Conservation (phyloP, 441 rosid species). For the Populus hybrid region DNA sequence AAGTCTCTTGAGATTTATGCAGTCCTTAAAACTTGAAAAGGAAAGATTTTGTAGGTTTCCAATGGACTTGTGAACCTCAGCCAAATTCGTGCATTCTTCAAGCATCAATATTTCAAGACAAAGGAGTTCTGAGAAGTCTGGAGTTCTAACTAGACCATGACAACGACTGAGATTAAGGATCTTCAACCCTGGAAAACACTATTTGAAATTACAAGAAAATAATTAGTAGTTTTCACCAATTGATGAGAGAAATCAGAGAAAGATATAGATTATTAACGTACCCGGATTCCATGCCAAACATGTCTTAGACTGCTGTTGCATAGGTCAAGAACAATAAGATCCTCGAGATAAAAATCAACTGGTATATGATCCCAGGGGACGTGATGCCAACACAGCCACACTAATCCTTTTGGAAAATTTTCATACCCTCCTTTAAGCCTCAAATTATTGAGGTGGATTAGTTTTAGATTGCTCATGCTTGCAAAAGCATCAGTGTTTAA, state of each 20-base stretch:
- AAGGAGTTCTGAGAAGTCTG: slow-evolving; percentile 18
- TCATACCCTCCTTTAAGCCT: slow-evolving; percentile 7
- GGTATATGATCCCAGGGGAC: slow-evolving; percentile 19
- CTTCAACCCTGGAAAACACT: slow-evolving; percentile 15
- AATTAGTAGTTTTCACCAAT: not conserved
- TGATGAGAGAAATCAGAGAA: not conserved
- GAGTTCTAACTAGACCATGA: slow-evolving; percentile 12
- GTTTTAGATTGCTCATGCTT: slow-evolving; percentile 24
- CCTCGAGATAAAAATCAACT: not conserved
- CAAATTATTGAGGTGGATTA: slow-evolving; percentile 11
- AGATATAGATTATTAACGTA: not conserved
- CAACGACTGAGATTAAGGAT: slow-evolving; percentile 24
- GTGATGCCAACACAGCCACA: slow-evolving; percentile 22
- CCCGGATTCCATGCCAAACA: slow-evolving; percentile 18
- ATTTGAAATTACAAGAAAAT: not conserved
- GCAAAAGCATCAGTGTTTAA: slow-evolving; percentile 10
- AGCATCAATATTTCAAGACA: slow-evolving; percentile 23
- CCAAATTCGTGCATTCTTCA: slow-evolving; percentile 18
- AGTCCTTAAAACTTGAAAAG: not conserved
- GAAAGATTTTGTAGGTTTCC: slow-evolving; percentile 5
- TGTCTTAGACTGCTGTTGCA: slow-evolving; percentile 10
- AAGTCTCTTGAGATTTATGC: slow-evolving; percentile 11
- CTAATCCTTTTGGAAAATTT: slow-evolving; percentile 14
- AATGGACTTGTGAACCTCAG: slow-evolving; percentile 12
- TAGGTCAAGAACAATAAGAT: slow-evolving; percentile 20